Conservation (phyloP, 805 yeast genomes). For the Cyberlindnera bimundalis region DNA sequence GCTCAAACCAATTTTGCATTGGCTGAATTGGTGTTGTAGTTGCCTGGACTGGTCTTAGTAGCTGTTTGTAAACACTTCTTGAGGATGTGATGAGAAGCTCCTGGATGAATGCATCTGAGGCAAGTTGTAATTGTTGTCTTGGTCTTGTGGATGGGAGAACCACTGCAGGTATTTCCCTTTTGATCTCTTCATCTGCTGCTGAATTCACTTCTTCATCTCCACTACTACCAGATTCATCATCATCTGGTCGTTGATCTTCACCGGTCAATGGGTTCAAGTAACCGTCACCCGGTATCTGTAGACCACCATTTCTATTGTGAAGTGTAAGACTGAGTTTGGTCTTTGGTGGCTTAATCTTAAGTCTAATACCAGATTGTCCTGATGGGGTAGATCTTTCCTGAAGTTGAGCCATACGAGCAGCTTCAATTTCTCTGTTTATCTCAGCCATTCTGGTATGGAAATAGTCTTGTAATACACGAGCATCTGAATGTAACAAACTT, state of each 20-base stretch:
- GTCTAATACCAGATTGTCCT: conserved; percentile 5
- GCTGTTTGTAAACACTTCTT: conserved; percentile 28
- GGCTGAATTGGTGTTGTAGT: conserved; percentile 17
- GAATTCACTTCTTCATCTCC: too few species aligned
- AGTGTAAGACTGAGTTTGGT: conserved; percentile 14
- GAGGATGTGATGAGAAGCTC: conserved; percentile 31
- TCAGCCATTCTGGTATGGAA: conserved; percentile 41
- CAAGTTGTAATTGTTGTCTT: conserved; percentile 8
- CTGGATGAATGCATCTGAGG: conserved; percentile 26
- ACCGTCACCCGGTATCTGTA: conserved; percentile 10
- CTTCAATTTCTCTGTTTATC: conserved; percentile 20
- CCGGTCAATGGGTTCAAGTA: conserved; percentile 11
- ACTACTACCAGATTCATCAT: background rate
- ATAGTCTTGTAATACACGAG: conserved; percentile 52
- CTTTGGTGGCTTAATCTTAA: conserved; percentile 18
- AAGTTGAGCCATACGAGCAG: conserved; percentile 10
- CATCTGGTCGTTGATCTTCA: conserved; percentile 6
- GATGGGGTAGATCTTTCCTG: conserved; percentile 15
- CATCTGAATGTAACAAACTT: conserved; percentile 69
- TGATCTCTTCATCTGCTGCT: conserved; percentile 4
- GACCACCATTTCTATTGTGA: conserved; percentile 11
- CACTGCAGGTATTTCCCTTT: conserved; percentile 2
- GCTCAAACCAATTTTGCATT: conserved; percentile 35
- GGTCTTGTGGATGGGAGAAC: conserved; percentile 14
- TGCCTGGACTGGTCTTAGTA: conserved; percentile 19